Base-by-base conservation (phyloP, 306 rosid species). In the Adenanthera pavonina region DNA sequence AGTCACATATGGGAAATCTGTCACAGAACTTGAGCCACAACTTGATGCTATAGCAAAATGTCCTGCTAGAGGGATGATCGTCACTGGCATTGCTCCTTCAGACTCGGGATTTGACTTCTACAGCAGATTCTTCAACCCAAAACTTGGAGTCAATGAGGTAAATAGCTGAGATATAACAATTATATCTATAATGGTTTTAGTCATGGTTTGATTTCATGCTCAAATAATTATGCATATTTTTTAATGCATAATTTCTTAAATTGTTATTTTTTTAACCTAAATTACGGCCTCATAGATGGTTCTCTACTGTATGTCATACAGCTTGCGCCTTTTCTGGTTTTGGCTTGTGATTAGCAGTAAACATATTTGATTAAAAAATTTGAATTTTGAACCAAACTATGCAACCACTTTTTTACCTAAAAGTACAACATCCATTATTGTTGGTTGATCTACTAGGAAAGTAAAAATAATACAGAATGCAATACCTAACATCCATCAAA, bases 101-200 rank as follows among this genome's bases (percentile, higher is more conserved):
- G 91, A 78, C 44, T 92, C 95, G 0, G 89, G 84, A 53, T 92
- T 90, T 85, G 97, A 95, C 68, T 88, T 92, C 85, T 85, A 75
- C 77, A 91, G 90, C 72, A 80, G 97, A 60, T 88, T 1, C 81
- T 92, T 93, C 84, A 73, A 78, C 82, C 99, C 97, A 7, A 88
- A 90, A 81, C 0, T 7, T 10, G 92, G 95, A 69, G 57, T 92
- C 85, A 81, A 87, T 56, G 97, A 92, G 97, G 99, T 90, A 86
- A 64, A 49, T 60, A 72, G 36, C 68, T 67, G 19, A 78, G 66
- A 51, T 56, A 53, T 69, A 52, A 60, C 47, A 8, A 8, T 34
- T 51, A 46, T 48, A 41, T 17, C 33, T 68, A 68, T 25, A 14
- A 35, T 69, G 62, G 56, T 9, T 52, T 36, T 38, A 56, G 20